Conservation (phyloP, 2,329 filamentous ascomycete species). For the Cercospora sp. region DNA sequence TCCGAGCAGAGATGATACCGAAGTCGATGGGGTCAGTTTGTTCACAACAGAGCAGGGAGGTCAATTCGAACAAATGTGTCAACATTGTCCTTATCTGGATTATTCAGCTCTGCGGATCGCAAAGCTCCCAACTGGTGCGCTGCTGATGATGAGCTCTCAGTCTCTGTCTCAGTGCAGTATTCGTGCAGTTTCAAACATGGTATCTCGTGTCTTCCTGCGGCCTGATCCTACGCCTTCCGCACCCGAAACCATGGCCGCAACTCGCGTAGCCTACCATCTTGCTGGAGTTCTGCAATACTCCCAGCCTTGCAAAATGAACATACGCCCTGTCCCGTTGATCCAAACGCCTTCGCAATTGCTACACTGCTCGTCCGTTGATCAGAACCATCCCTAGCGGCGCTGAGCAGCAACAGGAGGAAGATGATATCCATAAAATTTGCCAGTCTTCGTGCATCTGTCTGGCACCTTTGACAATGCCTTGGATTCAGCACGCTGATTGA, state of each 20-base stretch:
- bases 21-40: not conserved
- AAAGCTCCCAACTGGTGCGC: not conserved
- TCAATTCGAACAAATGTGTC: not conserved
- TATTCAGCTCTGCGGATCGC: not conserved
- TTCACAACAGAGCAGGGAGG: not conserved
- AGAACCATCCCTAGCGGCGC: conserved; percentile 7
- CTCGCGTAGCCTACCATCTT: not conserved
- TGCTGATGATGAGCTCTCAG: not conserved
- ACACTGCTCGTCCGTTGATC: not conserved
- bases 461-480: not conserved
- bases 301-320: not conserved
- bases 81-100: not conserved
- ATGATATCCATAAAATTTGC: not conserved
- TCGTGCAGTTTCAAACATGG: not conserved
- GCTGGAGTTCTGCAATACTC: not conserved
- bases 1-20: not conserved
- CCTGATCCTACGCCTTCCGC: not conserved
- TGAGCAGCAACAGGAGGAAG: not conserved
- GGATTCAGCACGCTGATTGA: not conserved
- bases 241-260: not conserved
- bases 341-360: not conserved
- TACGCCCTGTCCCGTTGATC: not conserved
- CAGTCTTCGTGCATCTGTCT: not conserved
- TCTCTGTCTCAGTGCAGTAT: not conserved
- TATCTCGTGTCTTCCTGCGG: not conserved